phyloP scores from a whole-genome alignment of 73 alveolate species.

The Tetrahymena borealis region DNA sequence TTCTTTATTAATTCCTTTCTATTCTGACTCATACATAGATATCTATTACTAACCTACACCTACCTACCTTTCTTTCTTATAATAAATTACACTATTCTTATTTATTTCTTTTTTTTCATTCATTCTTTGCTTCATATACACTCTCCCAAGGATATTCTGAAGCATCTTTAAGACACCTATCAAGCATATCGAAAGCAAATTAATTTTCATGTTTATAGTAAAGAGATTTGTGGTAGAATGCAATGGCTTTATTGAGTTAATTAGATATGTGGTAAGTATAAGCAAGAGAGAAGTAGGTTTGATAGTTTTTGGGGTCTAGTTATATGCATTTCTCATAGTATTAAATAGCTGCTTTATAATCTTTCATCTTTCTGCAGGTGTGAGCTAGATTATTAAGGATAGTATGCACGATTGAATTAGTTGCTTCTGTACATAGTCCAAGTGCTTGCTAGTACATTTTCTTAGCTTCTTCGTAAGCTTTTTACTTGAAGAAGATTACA shows the following conservation, averaged over 20 bases:
- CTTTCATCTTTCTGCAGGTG: conserved; percentile 77
- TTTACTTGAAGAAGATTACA: conserved; percentile 81
- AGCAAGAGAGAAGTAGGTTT: conserved; percentile 83
- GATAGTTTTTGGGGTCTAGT: conserved; percentile 75
- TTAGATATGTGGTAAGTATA: conserved; percentile 63
- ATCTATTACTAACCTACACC: no score
- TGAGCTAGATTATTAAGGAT: conserved; percentile 89
- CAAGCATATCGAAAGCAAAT: conserved; percentile 77
- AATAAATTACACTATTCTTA: neutral
- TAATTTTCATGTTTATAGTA: conserved; percentile 85
- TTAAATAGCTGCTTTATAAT: conserved; percentile 43
- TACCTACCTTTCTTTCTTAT: neutral
- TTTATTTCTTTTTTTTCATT: neutral
- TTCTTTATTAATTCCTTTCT: no score
- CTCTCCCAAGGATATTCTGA: conserved; percentile 15
- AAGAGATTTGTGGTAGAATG: conserved; percentile 86
- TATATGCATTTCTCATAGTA: conserved; percentile 39
- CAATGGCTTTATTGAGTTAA: conserved; percentile 73
- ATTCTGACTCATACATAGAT: no score
- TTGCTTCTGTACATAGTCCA: conserved; percentile 78
- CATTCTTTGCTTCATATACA: neutral
- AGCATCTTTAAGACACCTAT: conserved; percentile 77
- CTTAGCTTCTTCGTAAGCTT: conserved; percentile 75
- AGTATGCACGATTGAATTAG: conserved; percentile 76
- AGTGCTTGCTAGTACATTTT: conserved; percentile 65